Evolutionary conservation across 2,329 filamentous ascomycete species (phyloP).

Genomic region (Coniella lustricola): DNA sequence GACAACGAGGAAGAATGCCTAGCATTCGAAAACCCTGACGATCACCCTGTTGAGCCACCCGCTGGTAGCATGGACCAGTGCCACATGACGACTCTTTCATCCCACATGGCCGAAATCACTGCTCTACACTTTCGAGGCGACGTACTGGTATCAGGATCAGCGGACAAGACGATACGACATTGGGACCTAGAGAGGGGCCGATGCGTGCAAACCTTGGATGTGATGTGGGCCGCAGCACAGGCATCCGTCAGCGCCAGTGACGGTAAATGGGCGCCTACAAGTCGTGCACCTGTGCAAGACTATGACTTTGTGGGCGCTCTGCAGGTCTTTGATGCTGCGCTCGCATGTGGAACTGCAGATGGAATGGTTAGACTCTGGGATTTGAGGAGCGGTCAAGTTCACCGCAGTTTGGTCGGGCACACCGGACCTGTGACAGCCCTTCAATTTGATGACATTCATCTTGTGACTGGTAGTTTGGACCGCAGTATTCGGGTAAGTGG

Average conservation of each 20-base stretch:
- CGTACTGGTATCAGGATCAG: conserved; percentile 87
- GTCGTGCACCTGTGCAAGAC: conserved; percentile 55
- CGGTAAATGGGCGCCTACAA: conserved; percentile 65
- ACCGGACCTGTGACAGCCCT: conserved; percentile 90
- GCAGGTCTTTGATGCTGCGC: conserved; percentile 90
- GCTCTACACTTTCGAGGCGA: conserved; percentile 86
- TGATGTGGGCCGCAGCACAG: conserved; percentile 95
- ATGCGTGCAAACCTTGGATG: conserved; percentile 93
- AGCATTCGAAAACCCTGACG: conserved; percentile 65
- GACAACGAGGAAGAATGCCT: conserved; percentile 59
- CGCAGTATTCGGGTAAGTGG: conserved; percentile 82
- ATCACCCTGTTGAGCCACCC: conserved; percentile 61
- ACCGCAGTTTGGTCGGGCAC: conserved; percentile 89
- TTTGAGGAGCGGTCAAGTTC: conserved; percentile 92
- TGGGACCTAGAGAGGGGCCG: conserved; percentile 98
- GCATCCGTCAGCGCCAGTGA: conserved; percentile 64
- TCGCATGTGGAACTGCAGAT: conserved; percentile 94
- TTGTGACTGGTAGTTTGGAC: conserved; percentile 89
- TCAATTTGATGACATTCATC: conserved; percentile 91
- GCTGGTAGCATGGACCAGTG: conserved; percentile 83
- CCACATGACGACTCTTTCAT: conserved; percentile 77
- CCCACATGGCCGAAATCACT: conserved; percentile 91
- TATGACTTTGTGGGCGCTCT: conserved; percentile 92
- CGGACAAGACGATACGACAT: conserved; percentile 93
- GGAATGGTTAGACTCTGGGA: conserved; percentile 98